Evolutionary conservation across 1,284 basidiomycete species (phyloP), one percentile per base, ranked within the genome.

Genomic region (Sanghuangporus baumii): DNA sequence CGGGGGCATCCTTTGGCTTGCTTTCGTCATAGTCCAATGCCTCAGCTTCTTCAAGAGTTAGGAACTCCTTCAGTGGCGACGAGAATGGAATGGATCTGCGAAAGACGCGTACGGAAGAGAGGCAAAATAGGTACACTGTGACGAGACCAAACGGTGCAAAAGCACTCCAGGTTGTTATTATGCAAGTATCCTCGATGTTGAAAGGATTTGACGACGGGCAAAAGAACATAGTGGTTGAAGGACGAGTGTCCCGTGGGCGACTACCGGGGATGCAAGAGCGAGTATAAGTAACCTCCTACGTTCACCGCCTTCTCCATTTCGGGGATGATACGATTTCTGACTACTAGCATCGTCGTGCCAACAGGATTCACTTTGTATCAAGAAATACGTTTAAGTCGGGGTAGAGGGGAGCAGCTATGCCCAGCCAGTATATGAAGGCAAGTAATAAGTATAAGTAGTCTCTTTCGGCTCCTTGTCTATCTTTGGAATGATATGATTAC

Each of bases 21-120:
- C 47, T 48, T 16, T n/a, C 47, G 20, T 67, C 67, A 16, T 66
- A 63, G 55, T 76, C 73, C 3, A 85, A 69, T 0, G 79, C 81
- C 69, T 87, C 84, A 0, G 87, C 86, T 70, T 88, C 86, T 18
- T 75, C 70, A 2, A 88, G 73, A 0, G 81, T 78, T n/a, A 89
- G 63, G 67, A 79, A 88, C 2, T 73, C 68, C n/a, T 68, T 66
- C 68, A 87, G 80, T 0, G 78, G 79, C 52, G 46, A 71, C 72
- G 61, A 80, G 34, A 3, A 71, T 57, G 9, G 64, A 65, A 6
- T 59, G 41, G 77, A 31, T 1, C 62, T 67, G 18, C 65, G 67
- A 16, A 73, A 41, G 18, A 64, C 40, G 6, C 67, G 69, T 26
- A 76, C 76, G 3, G 78, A 65, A 0, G 75, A 73, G n/a, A 75